Conservation (phyloP, 495 filamentous ascomycete genomes). For the Mytilinidion resinicola region DNA sequence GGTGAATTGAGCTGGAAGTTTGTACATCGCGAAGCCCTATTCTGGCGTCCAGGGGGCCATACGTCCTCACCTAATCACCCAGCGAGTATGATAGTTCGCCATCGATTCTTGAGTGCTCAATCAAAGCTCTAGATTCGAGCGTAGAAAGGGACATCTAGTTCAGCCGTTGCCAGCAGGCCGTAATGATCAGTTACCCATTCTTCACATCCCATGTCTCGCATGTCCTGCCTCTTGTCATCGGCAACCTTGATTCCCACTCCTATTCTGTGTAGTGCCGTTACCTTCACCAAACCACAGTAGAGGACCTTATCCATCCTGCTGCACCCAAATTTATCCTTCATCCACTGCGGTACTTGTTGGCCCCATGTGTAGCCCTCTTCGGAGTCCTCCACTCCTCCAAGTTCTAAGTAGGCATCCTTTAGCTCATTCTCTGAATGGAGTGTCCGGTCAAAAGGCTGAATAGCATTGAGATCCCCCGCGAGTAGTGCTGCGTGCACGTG, state of each 20-base stretch:
- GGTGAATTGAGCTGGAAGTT: too few species aligned
- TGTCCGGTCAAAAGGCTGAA: conserved; percentile 46
- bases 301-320: conserved; percentile 50
- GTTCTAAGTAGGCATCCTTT: conserved; percentile 48
- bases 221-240: conserved; percentile 21
- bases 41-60: too few species aligned
- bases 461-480: conserved; percentile 52
- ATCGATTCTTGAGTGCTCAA: too few species aligned
- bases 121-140: background rate
- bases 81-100: too few species aligned
- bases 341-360: conserved; percentile 38
- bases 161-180: conserved; percentile 33
- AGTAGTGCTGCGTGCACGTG: conserved; percentile 34
- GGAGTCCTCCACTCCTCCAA: conserved; percentile 43
- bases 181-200: conserved; percentile 49
- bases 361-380: conserved; percentile 54
- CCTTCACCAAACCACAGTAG: conserved; percentile 33
- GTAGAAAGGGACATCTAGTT: background rate
- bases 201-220: conserved; percentile 29
- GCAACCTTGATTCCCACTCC: conserved; percentile 37
- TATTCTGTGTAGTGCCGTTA: conserved; percentile 38
- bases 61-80: too few species aligned
- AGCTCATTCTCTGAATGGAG: conserved; percentile 43
- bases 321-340: conserved; percentile 39
- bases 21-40: too few species aligned